These are phyloP conservation scores for Aspergillus ellipticus DNA, from an alignment of 495 filamentous ascomycete genomes.

Conservation along the genomic window DNA sequence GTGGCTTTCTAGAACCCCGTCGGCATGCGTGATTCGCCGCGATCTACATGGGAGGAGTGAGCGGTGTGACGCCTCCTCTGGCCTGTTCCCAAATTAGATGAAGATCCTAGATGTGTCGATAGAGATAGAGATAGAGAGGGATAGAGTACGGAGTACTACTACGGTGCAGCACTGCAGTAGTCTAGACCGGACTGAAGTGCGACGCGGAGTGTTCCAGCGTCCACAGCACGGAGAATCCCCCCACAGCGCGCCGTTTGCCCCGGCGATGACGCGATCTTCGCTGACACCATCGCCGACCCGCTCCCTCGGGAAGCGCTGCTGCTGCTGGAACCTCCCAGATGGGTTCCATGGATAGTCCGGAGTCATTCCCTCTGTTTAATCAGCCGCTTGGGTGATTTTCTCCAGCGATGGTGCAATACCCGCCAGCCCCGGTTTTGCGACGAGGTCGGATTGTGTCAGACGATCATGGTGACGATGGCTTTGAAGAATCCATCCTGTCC, in stretches of 20 bases:
- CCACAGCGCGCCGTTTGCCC: neutral
- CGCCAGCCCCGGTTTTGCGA: conserved; percentile 12
- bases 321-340: neutral
- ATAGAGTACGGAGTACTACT: no score
- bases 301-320: neutral
- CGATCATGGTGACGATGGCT: neutral
- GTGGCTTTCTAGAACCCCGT: neutral
- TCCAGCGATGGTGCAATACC: conserved; percentile 32
- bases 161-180: no score
- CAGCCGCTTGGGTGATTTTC: conserved; percentile 25
- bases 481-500: neutral
- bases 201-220: neutral
- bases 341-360: neutral
- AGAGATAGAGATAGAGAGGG: no score
- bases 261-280: neutral
- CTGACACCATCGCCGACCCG: neutral
- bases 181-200: neutral
- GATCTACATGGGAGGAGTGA: neutral
- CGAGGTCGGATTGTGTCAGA: neutral
- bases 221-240: neutral
- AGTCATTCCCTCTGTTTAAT: neutral
- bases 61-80: neutral
- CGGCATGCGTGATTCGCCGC: neutral
- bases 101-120: no score
- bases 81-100: neutral